Evolutionary conservation across 1,284 basidiomycete genomes (phyloP), one percentile per base, ranked within the genome.

Genomic region (Trichosporon asahii): DNA sequence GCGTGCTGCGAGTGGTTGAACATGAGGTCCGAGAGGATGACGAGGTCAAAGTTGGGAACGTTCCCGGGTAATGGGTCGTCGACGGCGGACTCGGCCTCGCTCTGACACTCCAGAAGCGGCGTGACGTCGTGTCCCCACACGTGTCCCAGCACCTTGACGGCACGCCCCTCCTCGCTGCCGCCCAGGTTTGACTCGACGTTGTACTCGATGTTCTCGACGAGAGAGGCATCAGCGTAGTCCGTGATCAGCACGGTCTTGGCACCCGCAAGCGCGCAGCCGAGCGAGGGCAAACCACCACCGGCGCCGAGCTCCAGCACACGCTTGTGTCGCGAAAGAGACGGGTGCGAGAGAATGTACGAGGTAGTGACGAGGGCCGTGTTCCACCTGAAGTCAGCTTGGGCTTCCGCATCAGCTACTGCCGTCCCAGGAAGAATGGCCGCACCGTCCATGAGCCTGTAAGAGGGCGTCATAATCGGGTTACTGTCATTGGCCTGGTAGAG

Each of bases 251-350:
- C 76, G 49, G 77, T 74, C 40, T 80, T 77, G 0, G 92, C 92
- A 0, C 90, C 91, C 67, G 90, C 90, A 46, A 90, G 86, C 0
- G 87, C 88, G 0, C 89, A 85, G 0, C 94, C 88, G 14, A 98
- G 85, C 2, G 91, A 89, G 0, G 96, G 96, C 18, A 98, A 84
- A 0, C 90, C 95, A 1, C 93, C 94, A 0, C 94, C 96, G 0
- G 96, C 96, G 0, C 96, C 96, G 0, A 98, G 88, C 81, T 99
- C 96, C 1, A 98, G 85, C 0, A 98, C 89, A 31, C 80, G 84
- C 68, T 84, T 85, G 15, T 78, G 83, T 8, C 74, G 67, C 7
- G 84, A 79, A 2, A 85, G 68, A 1, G n/a, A 35, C 0, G 75
- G 73, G 67, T 79, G 76, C 4, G 68, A 63, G 15, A 94, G 90